Evolutionary conservation across 495 filamentous ascomycete genomes (phyloP), one percentile per base, ranked within the genome.

Genomic region (Geoglossum glabrum): DNA sequence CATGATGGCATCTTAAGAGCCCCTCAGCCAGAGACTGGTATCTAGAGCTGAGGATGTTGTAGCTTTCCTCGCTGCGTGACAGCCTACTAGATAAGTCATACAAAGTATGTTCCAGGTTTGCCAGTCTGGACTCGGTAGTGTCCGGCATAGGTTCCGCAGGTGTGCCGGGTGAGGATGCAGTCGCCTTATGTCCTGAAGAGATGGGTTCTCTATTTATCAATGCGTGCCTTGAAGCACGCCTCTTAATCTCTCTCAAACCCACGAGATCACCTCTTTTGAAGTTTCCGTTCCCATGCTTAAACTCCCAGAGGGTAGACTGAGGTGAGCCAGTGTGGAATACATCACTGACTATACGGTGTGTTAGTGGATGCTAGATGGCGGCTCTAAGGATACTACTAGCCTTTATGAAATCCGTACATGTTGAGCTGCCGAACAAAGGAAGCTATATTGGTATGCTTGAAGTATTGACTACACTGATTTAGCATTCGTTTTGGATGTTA

Each of bases 351-450:
- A 61, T 31, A 10, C 45, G 27, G 47, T n/a, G 15, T 26, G n/a
- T 57, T 52, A 40, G 49, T 58, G n/a, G 51, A 36, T 54, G 21
- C 6, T 21, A 38, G 21, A 6, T 30, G 7, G 25, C 6, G 46
- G 11, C 5, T 26, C 43, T 59, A 56, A 55, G 47, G 33, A 54
- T 45, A 34, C 28, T 21, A 60, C 75, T 54, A 74, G 92, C 92
- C 92, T 88, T 98, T 98, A 70, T 98, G 92, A 73, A 98, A 98
- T 1, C 92, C 92, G 64, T 98, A 98, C 92, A 98, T 98, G 67
- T 98, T 98, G 56, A 98, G 74, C 70, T 98, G 92, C 52, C 92
- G 81, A 36, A 98, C 92, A 67, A 98, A 98, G 10, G 92, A 98
- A 4, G 92, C 96, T 57, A 97, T 93, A 66, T 98, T 98, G 59